These are phyloP conservation scores for Phallus indusiatus DNA, from an alignment of 768 basidiomycete species.

Conservation along the genomic window DNA sequence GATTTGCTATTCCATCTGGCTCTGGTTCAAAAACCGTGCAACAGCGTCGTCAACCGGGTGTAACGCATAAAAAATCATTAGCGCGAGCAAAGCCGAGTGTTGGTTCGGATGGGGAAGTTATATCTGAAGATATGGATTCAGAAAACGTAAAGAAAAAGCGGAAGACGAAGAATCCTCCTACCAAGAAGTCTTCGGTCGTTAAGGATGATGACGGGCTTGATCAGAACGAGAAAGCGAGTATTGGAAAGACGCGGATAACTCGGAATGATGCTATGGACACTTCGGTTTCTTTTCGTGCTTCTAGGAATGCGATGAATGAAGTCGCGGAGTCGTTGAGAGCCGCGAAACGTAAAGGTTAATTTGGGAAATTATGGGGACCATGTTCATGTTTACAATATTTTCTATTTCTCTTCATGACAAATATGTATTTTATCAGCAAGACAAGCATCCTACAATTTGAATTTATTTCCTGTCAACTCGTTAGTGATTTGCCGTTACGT, in stretches of 20 bases:
- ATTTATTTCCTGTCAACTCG: too few relatives aligned
- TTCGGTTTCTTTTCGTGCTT: background rate
- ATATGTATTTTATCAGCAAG: too few relatives aligned
- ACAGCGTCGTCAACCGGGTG: background rate
- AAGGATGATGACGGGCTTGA: background rate
- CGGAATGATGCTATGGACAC: background rate
- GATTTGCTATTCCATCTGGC: background rate
- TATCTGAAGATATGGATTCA: background rate
- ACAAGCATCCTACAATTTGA: too few relatives aligned
- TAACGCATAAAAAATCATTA: conserved; percentile 4
- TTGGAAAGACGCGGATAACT: background rate
- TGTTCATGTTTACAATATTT: too few relatives aligned
- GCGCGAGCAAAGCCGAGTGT: conserved; percentile 1
- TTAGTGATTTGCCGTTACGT: too few relatives aligned
- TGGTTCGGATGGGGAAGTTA: background rate
- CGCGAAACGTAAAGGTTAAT: too few relatives aligned
- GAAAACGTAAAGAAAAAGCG: conserved; percentile 5
- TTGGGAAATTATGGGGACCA: too few relatives aligned
- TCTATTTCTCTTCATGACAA: too few relatives aligned
- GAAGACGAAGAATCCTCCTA: background rate
- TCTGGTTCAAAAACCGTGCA: too few relatives aligned
- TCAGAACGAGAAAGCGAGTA: background rate
- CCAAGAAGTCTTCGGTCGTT: background rate
- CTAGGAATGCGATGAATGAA: too few relatives aligned
- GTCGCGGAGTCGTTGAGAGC: too few relatives aligned